phyloP scores from a whole-genome alignment of 106 monocot species.

The Phalaenopsis equestris region DNA sequence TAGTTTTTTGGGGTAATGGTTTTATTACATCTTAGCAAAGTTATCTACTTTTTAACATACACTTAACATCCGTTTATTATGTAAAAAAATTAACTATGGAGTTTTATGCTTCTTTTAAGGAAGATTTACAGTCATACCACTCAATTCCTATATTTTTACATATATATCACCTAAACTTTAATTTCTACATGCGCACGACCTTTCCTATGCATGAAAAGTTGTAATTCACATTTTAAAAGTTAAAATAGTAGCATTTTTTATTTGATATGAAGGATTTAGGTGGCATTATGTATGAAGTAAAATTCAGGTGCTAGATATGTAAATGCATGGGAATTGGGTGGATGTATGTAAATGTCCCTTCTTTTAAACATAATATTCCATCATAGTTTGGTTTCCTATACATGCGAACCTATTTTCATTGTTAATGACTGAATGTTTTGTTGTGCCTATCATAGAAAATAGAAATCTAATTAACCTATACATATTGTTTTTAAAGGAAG shows the following conservation, averaged over 20 bases:
- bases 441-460: not conserved
- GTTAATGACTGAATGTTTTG: not conserved
- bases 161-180: too few relatives aligned
- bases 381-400: not conserved
- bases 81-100: not conserved
- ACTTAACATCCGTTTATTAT: not conserved
- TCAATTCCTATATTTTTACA: too few relatives aligned
- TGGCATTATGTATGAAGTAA: too few relatives aligned
- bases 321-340: too few relatives aligned
- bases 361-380: not conserved
- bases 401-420: not conserved
- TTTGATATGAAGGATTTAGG: too few relatives aligned
- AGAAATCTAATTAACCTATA: not conserved
- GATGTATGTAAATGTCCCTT: too few relatives aligned
- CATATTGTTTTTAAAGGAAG: not conserved
- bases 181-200: too few relatives aligned
- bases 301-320: too few relatives aligned
- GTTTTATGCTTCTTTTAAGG: not conserved
- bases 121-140: too few relatives aligned
- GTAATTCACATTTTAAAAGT: too few relatives aligned
- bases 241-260: too few relatives aligned
- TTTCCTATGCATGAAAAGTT: too few relatives aligned
- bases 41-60: not conserved
- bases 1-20: not conserved
- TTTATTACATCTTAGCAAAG: not conserved